Evolutionary conservation across 2,329 filamentous ascomycete species (phyloP), one percentile per base, ranked within the genome.

Genomic region (Penicillium psychrosexuale): DNA sequence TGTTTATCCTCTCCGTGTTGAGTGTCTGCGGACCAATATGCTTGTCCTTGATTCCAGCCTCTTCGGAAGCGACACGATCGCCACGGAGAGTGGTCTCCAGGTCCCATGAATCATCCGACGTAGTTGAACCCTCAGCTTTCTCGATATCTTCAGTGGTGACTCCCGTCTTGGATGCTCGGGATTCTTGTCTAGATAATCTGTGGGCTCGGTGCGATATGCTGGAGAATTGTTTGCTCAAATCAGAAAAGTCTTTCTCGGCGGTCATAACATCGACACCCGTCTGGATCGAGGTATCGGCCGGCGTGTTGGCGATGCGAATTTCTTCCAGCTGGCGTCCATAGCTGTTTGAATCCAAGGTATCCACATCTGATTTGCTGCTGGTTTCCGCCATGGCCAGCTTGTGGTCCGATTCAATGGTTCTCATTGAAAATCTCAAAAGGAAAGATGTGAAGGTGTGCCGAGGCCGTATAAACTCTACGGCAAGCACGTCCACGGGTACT

Each of bases 1-100:
- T 13, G 5, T 13, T 22, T 13, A 24, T 39, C 22, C 3, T 48
- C n/a, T 8, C 1, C 5, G 12, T 7, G 2, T 40, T 12, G 19
- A n/a, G 17, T 24, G 15, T 36, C 3, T 46, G 39, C 67, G 40
- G 49, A 75, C 77, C 88, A 56, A 91, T 88, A 63, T 88, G 85
- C 77, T 95, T 95, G 5, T 85, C 80, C 57, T 85, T 86, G 72
- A 95, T 95, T 1, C 91, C 91, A 6, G 89, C 88, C 58, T 88
- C 84, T 57, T 83, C 81, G 66, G 91, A 88, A 8, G 90, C 87
- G 43, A 81, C 82, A 53, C 88, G 80, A 52, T 85, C 85, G 3
- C 90, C 89, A 42, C 89, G 83, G 57, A 96, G 77, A 3, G 87
- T 85, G 8, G 79, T 74, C 70, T 96, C 89, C 36, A 96, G 78